Evolutionary conservation across 2,329 filamentous ascomycete species (phyloP), one percentile per base, ranked within the genome.

Genomic region (Exophiala sp.): DNA sequence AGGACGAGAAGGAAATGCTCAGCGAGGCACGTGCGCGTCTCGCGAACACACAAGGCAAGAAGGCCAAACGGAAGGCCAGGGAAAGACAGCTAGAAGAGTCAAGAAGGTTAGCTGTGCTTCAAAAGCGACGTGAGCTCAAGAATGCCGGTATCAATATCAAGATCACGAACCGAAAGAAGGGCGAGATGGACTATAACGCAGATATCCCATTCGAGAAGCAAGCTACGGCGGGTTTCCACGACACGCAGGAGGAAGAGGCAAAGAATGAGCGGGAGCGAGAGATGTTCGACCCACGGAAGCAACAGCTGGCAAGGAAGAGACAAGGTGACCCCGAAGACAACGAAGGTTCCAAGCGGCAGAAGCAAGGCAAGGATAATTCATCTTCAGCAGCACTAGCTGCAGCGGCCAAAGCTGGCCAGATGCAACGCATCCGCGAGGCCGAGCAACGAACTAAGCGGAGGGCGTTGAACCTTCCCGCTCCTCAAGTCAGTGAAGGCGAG

Each of bases 1-100:
- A 99, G 70, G 94, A 99, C 68, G 94, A 99, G 73, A 97, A 99
- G 77, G 94, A 99, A 73, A 99, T 99, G 94, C 74, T 99, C 66
- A 96, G 91, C 69, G 94, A 99, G 75, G 94, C 94, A 63, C 89
- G 94, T 68, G 94, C 94, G 52, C 90, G 94, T 75, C 77, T 99
- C 61, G 94, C 94, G 60, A 99, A 99, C 67, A 97, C 94, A 9
- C 94, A 97, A 73, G 94, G 94, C 69, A 99, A 99, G 75, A 99
- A 99, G 76, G 94, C 94, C 5, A 99, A 99, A 79, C 80, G 94
- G 63, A 99, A 99, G 79, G 94, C 94, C 33, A 84, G 94, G 66
- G 94, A 99, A 72, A 82, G 94, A 59, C 92, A 97, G 69, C 81
- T 99, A 63, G 94, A 99, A 69, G 92, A 97, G 75, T 96, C 91